phyloP scores from a whole-genome alignment of 2,329 filamentous ascomycete genomes.

The Cytospora leucostoma region DNA sequence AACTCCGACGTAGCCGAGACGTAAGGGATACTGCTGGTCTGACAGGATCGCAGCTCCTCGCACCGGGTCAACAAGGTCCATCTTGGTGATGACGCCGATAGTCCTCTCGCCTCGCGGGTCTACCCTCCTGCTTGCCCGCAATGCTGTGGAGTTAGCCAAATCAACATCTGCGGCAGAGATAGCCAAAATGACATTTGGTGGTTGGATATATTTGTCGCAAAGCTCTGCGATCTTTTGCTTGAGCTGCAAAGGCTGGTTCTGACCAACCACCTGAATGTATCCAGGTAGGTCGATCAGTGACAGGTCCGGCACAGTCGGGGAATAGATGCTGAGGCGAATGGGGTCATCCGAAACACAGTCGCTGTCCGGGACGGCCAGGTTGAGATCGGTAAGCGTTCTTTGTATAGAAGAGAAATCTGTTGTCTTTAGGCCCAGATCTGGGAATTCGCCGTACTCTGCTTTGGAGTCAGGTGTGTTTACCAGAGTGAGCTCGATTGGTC shows the following conservation, averaged over 20 bases:
- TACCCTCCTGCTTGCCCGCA: slow-evolving; percentile 85
- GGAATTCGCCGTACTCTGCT: slow-evolving; percentile 94
- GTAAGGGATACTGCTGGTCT: slow-evolving; percentile 89
- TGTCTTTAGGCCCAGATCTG: slow-evolving; percentile 83
- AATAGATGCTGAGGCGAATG: slow-evolving; percentile 94
- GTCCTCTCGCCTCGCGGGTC: slow-evolving; percentile 94
- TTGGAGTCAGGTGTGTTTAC: slow-evolving; percentile 89
- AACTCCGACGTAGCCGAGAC: slow-evolving; percentile 95
- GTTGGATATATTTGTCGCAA: slow-evolving; percentile 96
- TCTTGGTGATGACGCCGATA: slow-evolving; percentile 98
- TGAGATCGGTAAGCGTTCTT: slow-evolving; percentile 90
- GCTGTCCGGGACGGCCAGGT: slow-evolving; percentile 84
- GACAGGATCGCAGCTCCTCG: slow-evolving; percentile 77
- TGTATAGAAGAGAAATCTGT: slow-evolving; percentile 92
- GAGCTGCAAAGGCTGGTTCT: slow-evolving; percentile 85
- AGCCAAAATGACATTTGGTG: slow-evolving; percentile 93
- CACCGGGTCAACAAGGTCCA: slow-evolving; percentile 89
- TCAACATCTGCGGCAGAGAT: slow-evolving; percentile 98
- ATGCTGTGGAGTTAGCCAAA: slow-evolving; percentile 90
- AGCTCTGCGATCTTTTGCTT: slow-evolving; percentile 96
- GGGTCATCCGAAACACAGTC: slow-evolving; percentile 97
- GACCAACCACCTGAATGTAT: slow-evolving; percentile 93
- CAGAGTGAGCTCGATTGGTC: slow-evolving; percentile 93
- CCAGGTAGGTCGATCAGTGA: slow-evolving; percentile 95
- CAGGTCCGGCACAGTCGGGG: slow-evolving; percentile 90